phyloP scores from a whole-genome alignment of 192 early-diverging fungal species.

The Umbelopsis isabellina region DNA sequence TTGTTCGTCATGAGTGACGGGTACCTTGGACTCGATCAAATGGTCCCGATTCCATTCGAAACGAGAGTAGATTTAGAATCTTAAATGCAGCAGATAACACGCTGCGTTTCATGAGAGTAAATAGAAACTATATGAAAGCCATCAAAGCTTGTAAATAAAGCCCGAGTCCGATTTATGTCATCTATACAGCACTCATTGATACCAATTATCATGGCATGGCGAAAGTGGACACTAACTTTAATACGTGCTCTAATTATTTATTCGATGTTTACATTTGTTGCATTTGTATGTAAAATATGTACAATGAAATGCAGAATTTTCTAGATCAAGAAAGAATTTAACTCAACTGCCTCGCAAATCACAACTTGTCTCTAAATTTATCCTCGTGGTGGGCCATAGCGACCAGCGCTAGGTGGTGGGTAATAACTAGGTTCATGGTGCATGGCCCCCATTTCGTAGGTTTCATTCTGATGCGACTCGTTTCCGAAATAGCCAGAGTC shows the following conservation, averaged over 20 bases:
- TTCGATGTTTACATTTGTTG: too few species aligned
- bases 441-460: constrained; percentile 1
- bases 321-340: too few species aligned
- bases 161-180: too few species aligned
- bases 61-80: constrained; percentile 30
- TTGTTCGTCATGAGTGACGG: constrained; percentile 77
- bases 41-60: constrained; percentile 50
- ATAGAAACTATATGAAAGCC: background rate
- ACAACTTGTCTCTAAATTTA: background rate
- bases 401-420: constrained; percentile 10
- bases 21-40: constrained; percentile 77
- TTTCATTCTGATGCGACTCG: background rate
- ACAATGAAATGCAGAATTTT: too few species aligned
- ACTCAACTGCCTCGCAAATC: too few species aligned
- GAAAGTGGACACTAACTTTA: too few species aligned
- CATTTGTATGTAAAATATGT: too few species aligned
- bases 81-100: background rate
- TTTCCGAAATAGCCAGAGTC: constrained; percentile 3
- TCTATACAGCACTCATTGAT: too few species aligned
- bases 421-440: background rate
- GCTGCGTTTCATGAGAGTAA: background rate
- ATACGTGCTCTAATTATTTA: too few species aligned
- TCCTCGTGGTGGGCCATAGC: constrained; percentile 7
- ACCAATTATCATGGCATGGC: too few species aligned
- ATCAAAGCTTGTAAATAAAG: too few species aligned